Evolutionary conservation across 73 alveolate genomes (phyloP).

Genomic region (Blepharisma stoltei): DNA sequence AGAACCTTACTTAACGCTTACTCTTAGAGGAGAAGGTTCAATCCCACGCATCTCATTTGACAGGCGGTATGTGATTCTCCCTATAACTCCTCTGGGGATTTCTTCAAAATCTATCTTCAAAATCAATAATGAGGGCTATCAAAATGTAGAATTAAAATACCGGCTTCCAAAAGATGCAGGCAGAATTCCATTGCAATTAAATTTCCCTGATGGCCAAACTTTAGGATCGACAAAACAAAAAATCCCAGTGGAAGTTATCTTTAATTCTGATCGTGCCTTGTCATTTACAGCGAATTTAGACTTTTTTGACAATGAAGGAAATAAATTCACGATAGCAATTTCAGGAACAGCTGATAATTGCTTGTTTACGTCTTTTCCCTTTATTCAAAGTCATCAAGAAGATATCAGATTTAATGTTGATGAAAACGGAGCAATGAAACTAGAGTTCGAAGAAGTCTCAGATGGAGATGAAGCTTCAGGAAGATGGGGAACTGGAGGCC

Average conservation of each 20-base stretch:
- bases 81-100: slow-evolving; percentile 93
- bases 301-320: slow-evolving; percentile 94
- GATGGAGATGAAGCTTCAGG: slow-evolving; percentile 60
- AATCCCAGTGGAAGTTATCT: slow-evolving; percentile 89
- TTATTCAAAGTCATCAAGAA: slow-evolving; percentile 80
- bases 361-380: slow-evolving; percentile 80
- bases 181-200: slow-evolving; percentile 64
- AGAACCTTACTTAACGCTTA: slow-evolving; percentile 73
- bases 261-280: slow-evolving; percentile 80
- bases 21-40: slow-evolving; percentile 94
- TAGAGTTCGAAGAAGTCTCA: slow-evolving; percentile 69
- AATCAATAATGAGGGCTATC: slow-evolving; percentile 95
- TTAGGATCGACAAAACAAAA: slow-evolving; percentile 77
- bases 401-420: slow-evolving; percentile 76
- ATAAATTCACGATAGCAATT: slow-evolving; percentile 86
- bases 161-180: slow-evolving; percentile 83
- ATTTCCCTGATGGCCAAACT: slow-evolving; percentile 84
- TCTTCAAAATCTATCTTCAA: slow-evolving; percentile 82
- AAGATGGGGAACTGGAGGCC: slow-evolving; percentile 30
- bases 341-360: slow-evolving; percentile 97
- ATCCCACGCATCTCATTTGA: slow-evolving; percentile 94
- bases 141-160: slow-evolving; percentile 88
- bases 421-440: slow-evolving; percentile 64
- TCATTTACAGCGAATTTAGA: slow-evolving; percentile 94
- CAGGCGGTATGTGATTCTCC: slow-evolving; percentile 93